These are phyloP conservation scores for Raffaelea arxii DNA, from an alignment of 2,329 filamentous ascomycete genomes.

Conservation along the genomic window DNA sequence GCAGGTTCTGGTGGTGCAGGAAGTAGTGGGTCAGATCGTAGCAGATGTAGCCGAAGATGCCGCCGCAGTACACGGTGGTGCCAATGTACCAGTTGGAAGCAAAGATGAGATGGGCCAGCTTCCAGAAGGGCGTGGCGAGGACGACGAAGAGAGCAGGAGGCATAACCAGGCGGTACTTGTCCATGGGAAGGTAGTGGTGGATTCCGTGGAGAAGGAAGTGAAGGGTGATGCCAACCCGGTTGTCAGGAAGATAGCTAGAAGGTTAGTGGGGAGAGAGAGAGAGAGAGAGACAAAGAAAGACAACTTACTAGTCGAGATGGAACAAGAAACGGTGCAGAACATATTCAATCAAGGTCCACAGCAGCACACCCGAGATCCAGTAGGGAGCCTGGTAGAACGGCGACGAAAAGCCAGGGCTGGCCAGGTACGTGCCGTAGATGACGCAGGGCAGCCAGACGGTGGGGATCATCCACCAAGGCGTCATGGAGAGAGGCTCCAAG, in stretches of 20 bases:
- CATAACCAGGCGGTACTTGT: constrained; percentile 95
- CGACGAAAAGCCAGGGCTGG: constrained; percentile 49
- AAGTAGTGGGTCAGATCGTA: constrained; percentile 99
- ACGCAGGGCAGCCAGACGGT: constrained; percentile 76
- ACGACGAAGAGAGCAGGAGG: constrained; percentile 78
- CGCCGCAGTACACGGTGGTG: constrained; percentile 72
- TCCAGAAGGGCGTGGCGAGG: constrained; percentile 86
- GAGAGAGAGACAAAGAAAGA: neutral
- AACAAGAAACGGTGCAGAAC: constrained; percentile 82
- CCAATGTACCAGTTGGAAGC: constrained; percentile 78
- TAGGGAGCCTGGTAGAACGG: constrained; percentile 42
- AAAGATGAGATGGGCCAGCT: constrained; percentile 74
- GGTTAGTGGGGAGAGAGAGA: constrained; percentile 1
- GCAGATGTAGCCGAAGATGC: constrained; percentile 89
- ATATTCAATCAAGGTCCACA: constrained; percentile 93
- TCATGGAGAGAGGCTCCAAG: constrained; percentile 92
- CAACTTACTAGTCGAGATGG: constrained; percentile 77
- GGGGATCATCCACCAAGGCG: constrained; percentile 88
- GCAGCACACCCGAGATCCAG: constrained; percentile 58
- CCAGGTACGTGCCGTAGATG: constrained; percentile 59
- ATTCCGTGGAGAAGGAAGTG: constrained; percentile 96
- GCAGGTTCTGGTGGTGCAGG: constrained; percentile 88
- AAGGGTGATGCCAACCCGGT: constrained; percentile 71
- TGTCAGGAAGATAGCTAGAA: constrained; percentile 74
- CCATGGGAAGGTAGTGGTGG: constrained; percentile 99